phyloP scores from a whole-genome alignment of 371 early-diverging fungal genomes.

The Mucor lusitanicus region DNA sequence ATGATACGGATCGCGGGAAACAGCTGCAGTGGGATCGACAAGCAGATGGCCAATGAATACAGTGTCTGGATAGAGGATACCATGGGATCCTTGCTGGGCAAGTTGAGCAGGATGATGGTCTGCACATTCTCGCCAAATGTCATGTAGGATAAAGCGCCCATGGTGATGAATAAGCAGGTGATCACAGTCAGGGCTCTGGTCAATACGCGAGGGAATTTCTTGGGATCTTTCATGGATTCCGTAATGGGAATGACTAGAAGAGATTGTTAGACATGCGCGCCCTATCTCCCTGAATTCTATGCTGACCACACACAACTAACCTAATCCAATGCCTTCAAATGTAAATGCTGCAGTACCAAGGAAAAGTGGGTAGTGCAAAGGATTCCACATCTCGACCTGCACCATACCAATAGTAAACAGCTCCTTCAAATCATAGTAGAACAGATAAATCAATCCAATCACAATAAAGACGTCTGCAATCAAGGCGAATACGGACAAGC shows the following conservation, averaged over 20 bases:
- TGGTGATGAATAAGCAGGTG: slow-evolving; percentile 68
- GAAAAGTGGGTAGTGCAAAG: slow-evolving; percentile 73
- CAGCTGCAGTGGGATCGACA: slow-evolving; percentile 81
- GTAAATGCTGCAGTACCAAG: slow-evolving; percentile 91
- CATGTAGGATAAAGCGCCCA: slow-evolving; percentile 81
- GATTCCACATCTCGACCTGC: slow-evolving; percentile 67
- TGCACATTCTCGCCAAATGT: slow-evolving; percentile 79
- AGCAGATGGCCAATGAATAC: slow-evolving; percentile 85
- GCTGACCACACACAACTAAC: slow-evolving; percentile 24
- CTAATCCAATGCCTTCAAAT: slow-evolving; percentile 89
- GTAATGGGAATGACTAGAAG: slow-evolving; percentile 61
- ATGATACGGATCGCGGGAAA: slow-evolving; percentile 88
- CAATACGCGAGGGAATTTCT: slow-evolving; percentile 73
- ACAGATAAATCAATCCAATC: slow-evolving; percentile 76
- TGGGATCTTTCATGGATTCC: slow-evolving; percentile 81
- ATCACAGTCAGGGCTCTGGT: slow-evolving; percentile 67
- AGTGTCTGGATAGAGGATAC: slow-evolving; percentile 72
- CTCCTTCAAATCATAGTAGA: slow-evolving; percentile 68
- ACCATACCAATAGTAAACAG: slow-evolving; percentile 60
- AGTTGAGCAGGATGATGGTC: slow-evolving; percentile 79
- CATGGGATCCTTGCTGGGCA: slow-evolving; percentile 67
- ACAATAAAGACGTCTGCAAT: slow-evolving; percentile 87
- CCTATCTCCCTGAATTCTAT: not conserved
- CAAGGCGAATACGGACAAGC: slow-evolving; percentile 76
- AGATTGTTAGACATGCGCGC: not conserved